Percentiles rank a stretch among this genome's conserved stretches.
Conservation (phyloP, 2,329 filamentous ascomycete genomes). For the Sclerotinia sclerotiorum region DNA sequence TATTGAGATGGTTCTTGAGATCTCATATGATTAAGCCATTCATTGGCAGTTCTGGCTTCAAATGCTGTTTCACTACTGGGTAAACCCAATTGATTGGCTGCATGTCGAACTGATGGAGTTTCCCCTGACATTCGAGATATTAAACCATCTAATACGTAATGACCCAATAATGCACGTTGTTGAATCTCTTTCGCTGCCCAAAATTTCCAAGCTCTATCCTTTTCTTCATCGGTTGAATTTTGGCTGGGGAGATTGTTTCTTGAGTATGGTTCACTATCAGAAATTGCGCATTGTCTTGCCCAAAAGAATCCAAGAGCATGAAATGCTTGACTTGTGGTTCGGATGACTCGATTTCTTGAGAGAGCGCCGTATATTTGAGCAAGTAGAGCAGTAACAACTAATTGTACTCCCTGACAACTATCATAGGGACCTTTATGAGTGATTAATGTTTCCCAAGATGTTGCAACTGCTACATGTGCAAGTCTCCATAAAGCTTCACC, state of each 20-base stretch:
- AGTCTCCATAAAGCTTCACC: conserved; percentile 48
- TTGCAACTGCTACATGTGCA: conserved; percentile 47
- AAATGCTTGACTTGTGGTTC: conserved; percentile 47
- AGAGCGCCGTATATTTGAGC: conserved; percentile 47
- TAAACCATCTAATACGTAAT: conserved; percentile 48
- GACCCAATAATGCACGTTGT: conserved; percentile 46
- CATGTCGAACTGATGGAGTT: conserved; percentile 45
- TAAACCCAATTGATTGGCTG: conserved; percentile 44
- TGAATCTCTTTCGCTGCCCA: conserved; percentile 49
- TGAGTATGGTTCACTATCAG: conserved; percentile 42
- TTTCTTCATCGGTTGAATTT: conserved; percentile 41
- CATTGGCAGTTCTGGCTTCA: conserved; percentile 44
- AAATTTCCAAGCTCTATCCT: conserved; percentile 44
- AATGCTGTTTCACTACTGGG: conserved; percentile 46
- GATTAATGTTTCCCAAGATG: conserved; percentile 48
- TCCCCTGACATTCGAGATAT: conserved; percentile 48
- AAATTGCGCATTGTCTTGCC: conserved; percentile 48
- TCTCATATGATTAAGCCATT: conserved; percentile 45
- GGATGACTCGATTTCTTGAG: conserved; percentile 46
- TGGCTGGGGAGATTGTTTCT: conserved; percentile 41
- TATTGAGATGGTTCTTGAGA: conserved; percentile 39
- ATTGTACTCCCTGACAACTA: conserved; percentile 46
- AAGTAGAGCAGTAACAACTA: conserved; percentile 46
- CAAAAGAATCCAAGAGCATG: conserved; percentile 48
- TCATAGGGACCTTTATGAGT: conserved; percentile 46